Evolutionary conservation across 495 filamentous ascomycete species (phyloP).

Genomic region (Talaromyces wortmannii): DNA sequence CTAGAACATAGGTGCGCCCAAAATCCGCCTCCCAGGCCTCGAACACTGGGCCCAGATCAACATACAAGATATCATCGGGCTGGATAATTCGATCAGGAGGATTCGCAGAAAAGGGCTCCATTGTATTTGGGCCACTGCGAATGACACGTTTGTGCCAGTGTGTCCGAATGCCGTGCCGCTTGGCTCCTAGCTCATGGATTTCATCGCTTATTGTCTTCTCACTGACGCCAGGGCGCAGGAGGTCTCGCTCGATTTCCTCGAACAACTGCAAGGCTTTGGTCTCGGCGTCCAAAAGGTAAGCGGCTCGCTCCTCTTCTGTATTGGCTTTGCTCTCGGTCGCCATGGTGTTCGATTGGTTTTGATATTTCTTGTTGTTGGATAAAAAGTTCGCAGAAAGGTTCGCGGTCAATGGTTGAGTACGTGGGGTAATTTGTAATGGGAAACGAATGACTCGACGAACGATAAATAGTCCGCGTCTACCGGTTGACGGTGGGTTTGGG

Average conservation of each 20-base stretch:
- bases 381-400: too few relatives aligned
- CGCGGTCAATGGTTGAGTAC: too few relatives aligned
- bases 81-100: constrained; percentile 41
- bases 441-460: too few relatives aligned
- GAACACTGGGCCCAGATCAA: constrained; percentile 45
- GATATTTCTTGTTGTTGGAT: too few relatives aligned
- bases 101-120: constrained; percentile 37
- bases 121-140: constrained; percentile 41
- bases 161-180: constrained; percentile 34
- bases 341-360: neutral
- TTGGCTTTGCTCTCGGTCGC: neutral
- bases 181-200: constrained; percentile 36
- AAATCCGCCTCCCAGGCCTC: constrained; percentile 47
- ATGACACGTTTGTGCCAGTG: constrained; percentile 48
- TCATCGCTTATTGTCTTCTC: constrained; percentile 40
- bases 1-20: constrained; percentile 41
- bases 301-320: constrained; percentile 17
- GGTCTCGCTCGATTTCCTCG: constrained; percentile 36
- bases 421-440: too few relatives aligned
- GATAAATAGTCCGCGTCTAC: too few relatives aligned
- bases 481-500: too few relatives aligned
- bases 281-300: constrained; percentile 33
- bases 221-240: constrained; percentile 36
- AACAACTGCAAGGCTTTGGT: constrained; percentile 37
- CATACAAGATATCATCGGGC: constrained; percentile 39